Evolutionary conservation across 148 eudicot genomes (phyloP).

Genomic region (Polygonum aviculare): DNA sequence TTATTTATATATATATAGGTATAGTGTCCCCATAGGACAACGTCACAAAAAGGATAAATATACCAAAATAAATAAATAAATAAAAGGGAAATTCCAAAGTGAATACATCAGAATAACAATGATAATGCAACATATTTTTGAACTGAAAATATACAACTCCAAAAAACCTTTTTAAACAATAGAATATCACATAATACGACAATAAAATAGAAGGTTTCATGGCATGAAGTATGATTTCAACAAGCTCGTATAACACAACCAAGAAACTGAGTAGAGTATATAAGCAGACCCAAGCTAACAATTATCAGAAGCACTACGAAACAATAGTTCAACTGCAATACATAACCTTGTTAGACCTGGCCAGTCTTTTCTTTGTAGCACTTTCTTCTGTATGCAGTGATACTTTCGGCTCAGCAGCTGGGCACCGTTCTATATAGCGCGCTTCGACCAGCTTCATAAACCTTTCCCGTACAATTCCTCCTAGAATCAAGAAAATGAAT

Average conservation of each 20-base stretch:
- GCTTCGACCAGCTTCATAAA: slow-evolving; percentile 50
- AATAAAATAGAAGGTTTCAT: not conserved
- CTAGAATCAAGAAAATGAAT: not conserved
- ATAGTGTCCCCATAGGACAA: not conserved
- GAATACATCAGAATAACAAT: not conserved
- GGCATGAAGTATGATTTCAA: not conserved
- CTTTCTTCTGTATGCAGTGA: not conserved
- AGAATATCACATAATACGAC: not conserved
- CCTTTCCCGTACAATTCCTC: slow-evolving; percentile 29
- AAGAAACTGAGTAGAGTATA: not conserved
- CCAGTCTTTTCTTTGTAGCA: not conserved
- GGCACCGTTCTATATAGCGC: slow-evolving; percentile 68
- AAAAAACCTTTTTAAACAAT: not conserved
- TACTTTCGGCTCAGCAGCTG: slow-evolving; percentile 14
- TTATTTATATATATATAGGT: not conserved
- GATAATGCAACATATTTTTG: not conserved
- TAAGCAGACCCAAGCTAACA: not conserved
- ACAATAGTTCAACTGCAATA: not conserved
- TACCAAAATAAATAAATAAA: not conserved
- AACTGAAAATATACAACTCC: not conserved
- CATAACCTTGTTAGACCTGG: slow-evolving; percentile 4
- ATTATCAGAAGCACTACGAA: not conserved
- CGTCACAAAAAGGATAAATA: not conserved
- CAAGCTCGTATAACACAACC: not conserved
- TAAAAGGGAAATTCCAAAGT: not conserved